Evolutionary conservation across 192 early-diverging fungal species (phyloP), one percentile per base, ranked within the genome.

Genomic region (Coemansia sp.): DNA sequence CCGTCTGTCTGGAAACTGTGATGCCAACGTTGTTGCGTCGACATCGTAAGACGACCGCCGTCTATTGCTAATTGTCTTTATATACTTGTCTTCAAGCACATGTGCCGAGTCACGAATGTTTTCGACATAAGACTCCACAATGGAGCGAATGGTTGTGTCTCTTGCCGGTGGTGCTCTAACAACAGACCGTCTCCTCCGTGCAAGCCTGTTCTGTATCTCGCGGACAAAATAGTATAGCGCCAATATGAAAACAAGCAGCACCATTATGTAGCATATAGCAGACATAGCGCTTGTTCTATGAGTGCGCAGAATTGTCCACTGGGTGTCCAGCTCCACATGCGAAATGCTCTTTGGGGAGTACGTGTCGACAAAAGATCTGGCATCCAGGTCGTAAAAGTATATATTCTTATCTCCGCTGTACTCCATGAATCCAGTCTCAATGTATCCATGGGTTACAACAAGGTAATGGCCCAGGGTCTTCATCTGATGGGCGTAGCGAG

Each of bases 401-500:
- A 81, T 81, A 61, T 77, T 63, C 0, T 38, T 6, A 39, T 77
- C 75, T 19, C 75, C 75, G 2, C 13, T 42, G 37, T 47, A 61
- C 4, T 13, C 59, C 16, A 15, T 60, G n/a, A 59, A 58, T 18
- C 49, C 65, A 3, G n/a, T 53, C 49, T 18, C 21, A 37, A 75
- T 57, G 37, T 56, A 81, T 10, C 78, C 78, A 26, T 81, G 63
- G 0, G 78, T 81, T 11, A 81, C 63, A 4, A 75, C 57, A 3
- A 81, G 64, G 42, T 75, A 76, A 50, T 81, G 50, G 18, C 78
- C 78, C 3, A 81, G 56, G 0, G 70, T 67, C 61, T 81, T 72
- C 73, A 81, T 81, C 44, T 81, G 70, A 41, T 81, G 78, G n/a
- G 78, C 78, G 32, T 81, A 81, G 37, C 78, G 72, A 7, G 69